Conservation (phyloP, 108 stramenopile species). For the Phaeodactylum tricornutum region DNA sequence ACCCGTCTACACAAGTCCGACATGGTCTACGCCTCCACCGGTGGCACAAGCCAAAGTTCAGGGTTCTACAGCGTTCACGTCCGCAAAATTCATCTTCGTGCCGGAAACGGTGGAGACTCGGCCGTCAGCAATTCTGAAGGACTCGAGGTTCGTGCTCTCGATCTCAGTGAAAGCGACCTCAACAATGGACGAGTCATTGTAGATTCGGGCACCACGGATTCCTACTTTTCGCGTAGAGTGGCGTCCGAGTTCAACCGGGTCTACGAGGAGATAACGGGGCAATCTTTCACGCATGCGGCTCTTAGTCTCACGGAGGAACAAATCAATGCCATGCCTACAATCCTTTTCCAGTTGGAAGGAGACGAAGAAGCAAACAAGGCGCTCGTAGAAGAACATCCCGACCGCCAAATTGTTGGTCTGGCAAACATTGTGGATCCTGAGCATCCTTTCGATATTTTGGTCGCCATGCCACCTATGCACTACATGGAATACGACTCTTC, state of each 20-base stretch:
- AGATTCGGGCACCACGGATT: slow-evolving; percentile 96
- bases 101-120: slow-evolving; percentile 23
- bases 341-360: slow-evolving; percentile 65
- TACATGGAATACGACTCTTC: slow-evolving; percentile 69
- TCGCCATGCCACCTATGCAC: slow-evolving; percentile 72
- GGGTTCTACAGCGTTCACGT: slow-evolving; percentile 77
- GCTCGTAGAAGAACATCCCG: slow-evolving; percentile 18
- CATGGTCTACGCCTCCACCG: slow-evolving; percentile 63
- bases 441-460: slow-evolving; percentile 51
- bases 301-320: slow-evolving; percentile 38
- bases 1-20: slow-evolving; percentile 54
- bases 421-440: slow-evolving; percentile 42
- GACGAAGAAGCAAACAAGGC: slow-evolving; percentile 15
- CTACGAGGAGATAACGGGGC: slow-evolving; percentile 57
- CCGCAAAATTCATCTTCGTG: slow-evolving; percentile 47
- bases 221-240: slow-evolving; percentile 64
- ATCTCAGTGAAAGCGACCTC: slow-evolving; percentile 16
- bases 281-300: slow-evolving; percentile 22
- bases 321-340: slow-evolving; percentile 63
- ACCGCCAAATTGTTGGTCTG: slow-evolving; percentile 24
- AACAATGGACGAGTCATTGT: slow-evolving; percentile 87
- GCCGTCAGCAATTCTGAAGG: slow-evolving; percentile 9
- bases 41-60: slow-evolving; percentile 1
- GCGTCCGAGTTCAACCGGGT: slow-evolving; percentile 36
- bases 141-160: slow-evolving; percentile 15